Conservation (phyloP, 148 eudicot genomes). For the Fagopyrum esculentum region DNA sequence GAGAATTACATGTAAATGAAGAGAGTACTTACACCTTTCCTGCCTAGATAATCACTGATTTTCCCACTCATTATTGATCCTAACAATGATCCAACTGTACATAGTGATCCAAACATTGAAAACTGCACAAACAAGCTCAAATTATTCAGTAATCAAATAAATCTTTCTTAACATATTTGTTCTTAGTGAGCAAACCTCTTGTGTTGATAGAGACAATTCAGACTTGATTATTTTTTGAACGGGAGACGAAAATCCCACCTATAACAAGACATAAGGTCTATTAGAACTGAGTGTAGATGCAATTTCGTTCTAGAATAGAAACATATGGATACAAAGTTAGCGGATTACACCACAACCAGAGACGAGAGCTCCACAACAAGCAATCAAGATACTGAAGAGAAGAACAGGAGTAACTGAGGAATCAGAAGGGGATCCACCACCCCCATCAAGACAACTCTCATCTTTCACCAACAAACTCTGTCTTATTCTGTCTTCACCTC, state of each 20-base stretch:
- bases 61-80: conserved; percentile 27
- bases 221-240: conserved; percentile 12
- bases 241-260: conserved; percentile 23
- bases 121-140: conserved; percentile 19
- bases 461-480: background rate
- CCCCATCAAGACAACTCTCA: background rate
- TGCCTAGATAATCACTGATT: conserved; percentile 27
- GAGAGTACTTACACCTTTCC: conserved; percentile 24
- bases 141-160: background rate
- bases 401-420: conserved; percentile 25
- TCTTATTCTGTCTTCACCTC: background rate
- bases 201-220: conserved; percentile 15
- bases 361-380: conserved; percentile 30
- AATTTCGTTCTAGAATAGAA: background rate
- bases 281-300: background rate
- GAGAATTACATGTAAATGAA: too few species aligned
- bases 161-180: background rate
- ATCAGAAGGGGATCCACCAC: background rate
- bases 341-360: conserved; percentile 33
- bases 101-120: conserved; percentile 31
- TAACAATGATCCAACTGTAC: conserved; percentile 22
- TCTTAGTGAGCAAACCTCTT: conserved; percentile 2
- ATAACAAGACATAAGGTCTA: background rate
- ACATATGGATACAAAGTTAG: background rate
- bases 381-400: conserved; percentile 28